Conservation (phyloP, 345 rosid genomes). For the Eucalyptus sp. region DNA sequence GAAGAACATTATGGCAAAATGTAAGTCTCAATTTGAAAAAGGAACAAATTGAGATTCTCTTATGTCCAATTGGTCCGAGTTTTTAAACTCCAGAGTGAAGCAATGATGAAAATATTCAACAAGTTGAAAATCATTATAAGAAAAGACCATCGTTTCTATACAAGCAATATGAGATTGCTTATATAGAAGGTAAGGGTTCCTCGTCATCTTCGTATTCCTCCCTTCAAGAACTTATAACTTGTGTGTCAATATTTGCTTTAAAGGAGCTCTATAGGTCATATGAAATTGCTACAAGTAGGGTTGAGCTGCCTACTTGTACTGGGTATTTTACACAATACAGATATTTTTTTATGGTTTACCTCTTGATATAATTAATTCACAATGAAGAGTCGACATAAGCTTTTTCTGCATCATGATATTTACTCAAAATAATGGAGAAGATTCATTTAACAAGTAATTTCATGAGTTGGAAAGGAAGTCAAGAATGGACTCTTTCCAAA, state of each 20-base stretch:
- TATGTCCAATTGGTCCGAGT: fast-evolving
- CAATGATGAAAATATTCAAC: background rate
- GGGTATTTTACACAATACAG: background rate
- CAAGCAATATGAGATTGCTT: background rate
- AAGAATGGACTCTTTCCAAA: background rate
- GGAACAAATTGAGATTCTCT: background rate
- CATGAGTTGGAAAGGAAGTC: background rate
- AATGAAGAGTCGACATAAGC: background rate
- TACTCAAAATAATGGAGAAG: background rate
- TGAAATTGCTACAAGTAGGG: background rate
- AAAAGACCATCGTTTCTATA: background rate
- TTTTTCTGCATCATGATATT: background rate
- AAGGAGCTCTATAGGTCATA: background rate
- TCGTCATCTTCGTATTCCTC: background rate
- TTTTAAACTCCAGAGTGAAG: background rate
- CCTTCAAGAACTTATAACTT: background rate
- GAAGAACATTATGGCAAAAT: background rate
- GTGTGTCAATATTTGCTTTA: background rate
- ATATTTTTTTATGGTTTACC: background rate
- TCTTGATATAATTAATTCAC: background rate
- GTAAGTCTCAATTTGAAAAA: background rate
- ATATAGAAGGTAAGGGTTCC: background rate
- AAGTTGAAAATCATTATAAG: background rate
- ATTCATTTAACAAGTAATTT: background rate
- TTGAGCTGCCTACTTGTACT: background rate